Percentiles rank a stretch among this genome's conserved stretches.
Conservation (phyloP, 1,284 basidiomycete genomes). For the Entoloma clypeatum region DNA sequence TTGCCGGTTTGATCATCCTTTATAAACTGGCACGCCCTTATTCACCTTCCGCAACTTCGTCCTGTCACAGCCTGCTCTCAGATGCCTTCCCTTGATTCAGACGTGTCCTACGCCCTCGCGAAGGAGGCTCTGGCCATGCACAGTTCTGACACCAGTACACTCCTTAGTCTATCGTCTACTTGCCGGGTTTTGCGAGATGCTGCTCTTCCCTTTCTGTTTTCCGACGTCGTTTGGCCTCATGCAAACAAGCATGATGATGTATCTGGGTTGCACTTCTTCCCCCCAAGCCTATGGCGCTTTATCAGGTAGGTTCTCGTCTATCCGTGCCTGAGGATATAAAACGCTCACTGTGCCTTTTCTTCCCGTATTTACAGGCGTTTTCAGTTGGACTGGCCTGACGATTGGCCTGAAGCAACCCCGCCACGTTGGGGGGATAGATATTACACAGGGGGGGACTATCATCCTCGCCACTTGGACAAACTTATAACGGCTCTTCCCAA, state of each 20-base stretch:
- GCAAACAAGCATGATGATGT: conserved; percentile 29
- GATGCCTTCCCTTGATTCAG: conserved; percentile 19
- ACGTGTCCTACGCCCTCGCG: conserved; percentile 22
- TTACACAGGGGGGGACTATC: conserved; percentile 30
- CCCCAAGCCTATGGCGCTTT: conserved; percentile 30
- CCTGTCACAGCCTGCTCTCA: not conserved
- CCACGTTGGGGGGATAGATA: conserved; percentile 34
- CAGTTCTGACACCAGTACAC: conserved; percentile 13
- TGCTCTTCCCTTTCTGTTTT: conserved; percentile 32
- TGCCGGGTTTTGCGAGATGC: conserved; percentile 24
- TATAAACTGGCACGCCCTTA: not conserved
- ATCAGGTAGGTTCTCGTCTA: conserved; percentile 25
- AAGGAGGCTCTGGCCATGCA: conserved; percentile 17
- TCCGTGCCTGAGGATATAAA: not conserved
- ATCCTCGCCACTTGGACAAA: conserved; percentile 33
- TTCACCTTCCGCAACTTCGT: no score
- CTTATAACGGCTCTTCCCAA: conserved; percentile 31
- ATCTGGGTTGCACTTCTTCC: conserved; percentile 33
- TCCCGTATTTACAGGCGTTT: conserved; percentile 25
- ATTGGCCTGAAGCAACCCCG: conserved; percentile 36
- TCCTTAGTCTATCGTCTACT: conserved; percentile 21
- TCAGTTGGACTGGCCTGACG: conserved; percentile 36
- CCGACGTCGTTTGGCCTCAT: conserved; percentile 36
- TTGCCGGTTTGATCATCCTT: not conserved
- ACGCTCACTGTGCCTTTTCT: not conserved